Percentiles rank a stretch among this genome's conserved stretches.
Evolutionary conservation across 140 eudicot species (phyloP).

Genomic region (Flaveria floridana): DNA sequence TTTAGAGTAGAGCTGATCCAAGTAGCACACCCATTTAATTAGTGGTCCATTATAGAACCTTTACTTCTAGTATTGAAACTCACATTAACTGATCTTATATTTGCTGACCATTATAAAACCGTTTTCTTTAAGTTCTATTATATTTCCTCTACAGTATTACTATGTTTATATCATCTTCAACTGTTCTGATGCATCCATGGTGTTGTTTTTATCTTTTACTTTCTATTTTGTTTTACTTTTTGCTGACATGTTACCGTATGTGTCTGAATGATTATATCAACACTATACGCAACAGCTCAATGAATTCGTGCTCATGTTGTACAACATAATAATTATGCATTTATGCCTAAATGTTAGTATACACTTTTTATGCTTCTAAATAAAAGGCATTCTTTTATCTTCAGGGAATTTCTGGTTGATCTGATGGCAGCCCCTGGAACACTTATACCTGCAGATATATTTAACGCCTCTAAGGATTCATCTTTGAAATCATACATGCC

Average conservation of each 20-base stretch:
- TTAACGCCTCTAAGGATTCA: conserved; percentile 56
- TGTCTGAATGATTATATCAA: conserved; percentile 10
- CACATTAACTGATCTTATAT: not conserved
- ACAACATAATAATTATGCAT: not conserved
- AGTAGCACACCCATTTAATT: too few species aligned
- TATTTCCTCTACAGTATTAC: not conserved
- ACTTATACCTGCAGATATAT: conserved; percentile 78
- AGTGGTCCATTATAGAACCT: conserved; percentile 7
- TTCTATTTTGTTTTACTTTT: conserved; percentile 1
- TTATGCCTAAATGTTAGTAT: conserved; percentile 10
- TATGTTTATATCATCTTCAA: conserved; percentile 8
- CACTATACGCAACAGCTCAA: not conserved
- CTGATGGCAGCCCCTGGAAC: conserved; percentile 99
- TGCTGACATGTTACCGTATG: conserved; percentile 12
- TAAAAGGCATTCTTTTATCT: conserved; percentile 34
- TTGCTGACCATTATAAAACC: conserved; percentile 13
- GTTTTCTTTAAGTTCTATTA: not conserved
- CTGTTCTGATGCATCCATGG: conserved; percentile 16
- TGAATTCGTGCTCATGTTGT: not conserved
- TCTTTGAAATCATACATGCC: conserved; percentile 59
- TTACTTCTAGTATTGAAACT: conserved; percentile 13
- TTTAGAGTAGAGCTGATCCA: not conserved
- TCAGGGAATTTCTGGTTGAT: conserved; percentile 94
- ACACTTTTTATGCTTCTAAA: conserved; percentile 35
- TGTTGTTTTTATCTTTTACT: conserved; percentile 7